Evolutionary conservation across 257 asterid genomes (phyloP), one percentile per base, ranked within the genome.

Genomic region (Solanum clarkiae): DNA sequence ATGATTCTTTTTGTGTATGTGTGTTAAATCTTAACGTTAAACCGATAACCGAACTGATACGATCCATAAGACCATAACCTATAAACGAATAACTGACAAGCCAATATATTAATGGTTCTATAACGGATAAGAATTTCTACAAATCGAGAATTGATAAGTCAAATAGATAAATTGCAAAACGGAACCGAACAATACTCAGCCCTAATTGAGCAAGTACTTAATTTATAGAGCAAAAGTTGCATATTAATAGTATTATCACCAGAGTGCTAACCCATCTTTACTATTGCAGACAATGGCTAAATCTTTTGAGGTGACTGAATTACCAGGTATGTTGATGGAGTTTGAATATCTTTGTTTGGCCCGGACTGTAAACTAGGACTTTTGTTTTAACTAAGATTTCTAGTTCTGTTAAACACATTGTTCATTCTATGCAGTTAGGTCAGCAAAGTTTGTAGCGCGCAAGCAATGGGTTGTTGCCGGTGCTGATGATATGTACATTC

Each of bases 401-500:
- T 2, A 60, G 77, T 85, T 55, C 71, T 71, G 26, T 77, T 90
- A 81, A 80, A 88, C 84, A 83, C 81, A 59, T 40, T 9, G 55
- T 56, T 72, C 82, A 86, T 85, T 55, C 79, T 86, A 87, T 88
- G 88, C 98, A 97, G 99, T 97, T 88, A 91, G 99, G 89, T 97
- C 99, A 42, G 98, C 99, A 2, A 97, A 95, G 93, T 97, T 97
- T 77, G 89, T 97, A 85, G 93, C 99, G 81, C 93, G 98, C 40
- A 94, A 92, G 91, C 98, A 97, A 86, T 95, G 98, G 98, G 98
- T 97, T 81, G 98, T 97, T 87, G 98, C 98, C 59, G 99, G 98
- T 89, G 97, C 98, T 47, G 99, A 97, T 89, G 99, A 97, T 89
- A 97, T 97, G 99, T 92, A 86, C 84, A 93, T 97, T 74, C 99